Base-by-base conservation (phyloP, 768 basidiomycete genomes). In the Lanmaoa rubissima region DNA sequence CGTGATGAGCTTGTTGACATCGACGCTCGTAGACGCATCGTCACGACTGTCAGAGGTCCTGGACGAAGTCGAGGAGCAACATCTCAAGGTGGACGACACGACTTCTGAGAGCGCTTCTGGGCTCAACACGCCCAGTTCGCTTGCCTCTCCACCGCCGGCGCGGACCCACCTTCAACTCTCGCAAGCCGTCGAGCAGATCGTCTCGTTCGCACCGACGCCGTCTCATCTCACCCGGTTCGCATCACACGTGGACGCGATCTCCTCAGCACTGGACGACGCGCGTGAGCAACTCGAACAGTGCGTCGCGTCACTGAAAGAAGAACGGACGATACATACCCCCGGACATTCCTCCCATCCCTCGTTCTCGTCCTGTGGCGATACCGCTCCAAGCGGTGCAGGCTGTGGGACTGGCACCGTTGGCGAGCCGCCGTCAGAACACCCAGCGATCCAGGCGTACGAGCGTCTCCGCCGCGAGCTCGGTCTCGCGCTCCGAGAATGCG, bases 401-500 rank as follows among this genome's bases (percentile, higher is more conserved):
- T 8, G 8, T 13, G 21, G 14, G 1, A 1, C 10, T 1, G 21
- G 40, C 10, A 13, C 28, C 2, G 49, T 39, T 34, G 59, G 48
- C 26, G 67, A 59, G 56, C 49, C 71, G 0, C 49, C 71, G 0
- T 46, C 63, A 0, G 76, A 78, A 17, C 74, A 78, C 51, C 78
- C 79, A 2, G 84, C 87, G 1, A 61, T 93, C 32, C 81, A 79
- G 49, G 85, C 88, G 7, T 93, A 91, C 66, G 92, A 92, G 54
- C 76, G 85, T 0, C 76, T 93, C 16, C 80, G 91, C 12, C 79
- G 84, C 5, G 89, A 92, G 63, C 79, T 94, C 9, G 92, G 91
- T 9, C 70, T 87, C 24, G 91, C 90, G 1, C 72, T 93, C 32
- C 75, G 90, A 8, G 92, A 93, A 64, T 93, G 90, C 65, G 91